phyloP scores from a whole-genome alignment of 139 green algal species.

The Eudorina sp. region DNA sequence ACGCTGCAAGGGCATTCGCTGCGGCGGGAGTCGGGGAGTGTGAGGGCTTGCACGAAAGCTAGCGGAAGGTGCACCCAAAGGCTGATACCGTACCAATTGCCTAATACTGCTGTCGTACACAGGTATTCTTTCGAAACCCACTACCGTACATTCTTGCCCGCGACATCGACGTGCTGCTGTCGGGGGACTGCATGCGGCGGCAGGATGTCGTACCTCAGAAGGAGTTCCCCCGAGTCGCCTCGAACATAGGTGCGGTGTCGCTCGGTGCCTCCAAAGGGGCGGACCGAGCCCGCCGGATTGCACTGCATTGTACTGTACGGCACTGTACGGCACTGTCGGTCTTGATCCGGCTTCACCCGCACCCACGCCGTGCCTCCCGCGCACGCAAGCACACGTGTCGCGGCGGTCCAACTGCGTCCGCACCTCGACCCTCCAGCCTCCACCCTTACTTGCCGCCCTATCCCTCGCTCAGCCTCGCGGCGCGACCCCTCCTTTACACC shows the following conservation, averaged over 20 bases:
- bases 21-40: too few species aligned
- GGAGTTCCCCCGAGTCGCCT: background rate
- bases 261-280: too few species aligned
- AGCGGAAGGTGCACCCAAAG: too few species aligned
- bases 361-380: too few species aligned
- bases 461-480: too few species aligned
- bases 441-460: too few species aligned
- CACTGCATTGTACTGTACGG: background rate
- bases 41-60: too few species aligned
- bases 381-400: too few species aligned
- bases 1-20: background rate
- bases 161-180: constrained; percentile 7
- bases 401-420: too few species aligned
- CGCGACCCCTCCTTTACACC: too few species aligned
- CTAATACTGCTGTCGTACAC: background rate
- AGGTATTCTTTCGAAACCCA: constrained; percentile 9
- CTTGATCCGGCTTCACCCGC: too few species aligned
- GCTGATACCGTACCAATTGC: background rate
- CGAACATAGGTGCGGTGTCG: background rate
- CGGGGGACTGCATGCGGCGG: background rate
- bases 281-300: background rate
- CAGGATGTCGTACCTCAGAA: background rate
- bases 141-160: constrained; percentile 8
- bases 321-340: background rate
- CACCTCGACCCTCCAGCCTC: too few species aligned